Percentiles rank a stretch among this genome's conserved stretches.
These are phyloP conservation scores for Claviceps sp. DNA, from an alignment of 2,329 filamentous ascomycete species.

Conservation along the genomic window DNA sequence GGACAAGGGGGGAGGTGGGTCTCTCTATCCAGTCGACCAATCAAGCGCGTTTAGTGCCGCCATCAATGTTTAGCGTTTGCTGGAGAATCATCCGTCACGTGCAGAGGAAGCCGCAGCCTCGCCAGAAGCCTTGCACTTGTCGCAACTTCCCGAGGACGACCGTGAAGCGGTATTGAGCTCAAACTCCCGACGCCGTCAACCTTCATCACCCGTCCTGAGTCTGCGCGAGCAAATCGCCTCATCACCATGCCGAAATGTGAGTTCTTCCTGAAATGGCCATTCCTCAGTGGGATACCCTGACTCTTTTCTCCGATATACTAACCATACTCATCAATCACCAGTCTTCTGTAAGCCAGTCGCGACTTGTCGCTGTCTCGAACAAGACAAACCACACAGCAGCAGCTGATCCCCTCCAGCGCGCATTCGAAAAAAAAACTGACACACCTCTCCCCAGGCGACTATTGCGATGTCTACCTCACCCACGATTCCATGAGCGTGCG, in stretches of 20 bases:
- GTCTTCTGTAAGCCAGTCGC: slow-evolving; percentile 15
- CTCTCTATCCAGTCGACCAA: neutral
- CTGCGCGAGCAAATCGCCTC: no score
- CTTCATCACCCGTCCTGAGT: no score
- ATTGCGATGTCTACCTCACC: slow-evolving; percentile 99
- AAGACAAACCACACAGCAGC: neutral
- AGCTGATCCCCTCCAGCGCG: neutral
- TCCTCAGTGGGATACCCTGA: no score
- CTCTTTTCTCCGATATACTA: no score
- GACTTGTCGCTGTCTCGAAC: neutral
- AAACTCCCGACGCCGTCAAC: no score
- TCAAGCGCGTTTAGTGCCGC: neutral
- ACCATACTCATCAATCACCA: slow-evolving; percentile 6
- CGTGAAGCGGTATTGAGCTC: no score
- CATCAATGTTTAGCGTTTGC: no score
- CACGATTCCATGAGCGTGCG: slow-evolving; percentile 99
- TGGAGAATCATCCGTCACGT: neutral
- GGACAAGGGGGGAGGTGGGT: neutral
- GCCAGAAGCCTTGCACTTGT: neutral
- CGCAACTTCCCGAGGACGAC: neutral
- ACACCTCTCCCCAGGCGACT: slow-evolving; percentile 50
- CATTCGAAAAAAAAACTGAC: slow-evolving; percentile 10
- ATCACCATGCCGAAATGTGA: slow-evolving; percentile 7
- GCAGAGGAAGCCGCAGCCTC: neutral
- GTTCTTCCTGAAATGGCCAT: neutral